Evolutionary conservation across 2,329 filamentous ascomycete species (phyloP), one percentile per base, ranked within the genome.

Genomic region (Ophiostoma populinum): DNA sequence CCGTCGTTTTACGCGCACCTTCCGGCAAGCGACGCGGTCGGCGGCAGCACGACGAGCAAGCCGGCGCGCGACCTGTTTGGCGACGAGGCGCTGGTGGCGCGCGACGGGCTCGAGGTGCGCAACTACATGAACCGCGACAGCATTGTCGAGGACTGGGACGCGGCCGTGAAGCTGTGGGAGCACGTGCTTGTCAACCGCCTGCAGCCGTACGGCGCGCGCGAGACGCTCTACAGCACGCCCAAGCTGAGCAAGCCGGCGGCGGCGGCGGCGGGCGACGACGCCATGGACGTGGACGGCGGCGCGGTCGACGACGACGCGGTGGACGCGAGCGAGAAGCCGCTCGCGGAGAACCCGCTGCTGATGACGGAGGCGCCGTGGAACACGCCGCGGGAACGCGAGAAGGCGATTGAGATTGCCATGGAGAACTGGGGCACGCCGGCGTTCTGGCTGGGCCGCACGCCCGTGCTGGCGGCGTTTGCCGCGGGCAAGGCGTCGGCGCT

Each of bases 341-440:
- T 98, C 42, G 72, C 78, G 33, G 90, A 95, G 55, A 90, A 81
- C 55, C 92, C 90, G 7, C 61, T 98, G 41, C 65, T 98, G 40
- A 78, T 98, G 70, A 93, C 83, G 1, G 90, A 98, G 57, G 80
- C 86, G 11, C 80, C 82, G 9, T 95, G 87, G 86, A 95, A 93
- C 57, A 68, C 75, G 18, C 57, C 70, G 28, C 94, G 94, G 61
- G 73, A 80, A 40, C 70, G 92, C 40, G 90, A 98, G 60, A 92
- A 90, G 68, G 77, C 79, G 26, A 87, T 94, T 49, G 90, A 98
- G 60, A 75, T 95, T 43, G 85, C 83, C 40, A 94, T 98, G 77
- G 90, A 98, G 64, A 81, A 75, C 51, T 98, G 90, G 85, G 86
- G 83, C 19, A 80, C 79, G 37, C 90, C 90, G 13, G 90, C 90